phyloP scores from a whole-genome alignment of 805 yeast genomes.

The Spencermartinsiella europaea region DNA sequence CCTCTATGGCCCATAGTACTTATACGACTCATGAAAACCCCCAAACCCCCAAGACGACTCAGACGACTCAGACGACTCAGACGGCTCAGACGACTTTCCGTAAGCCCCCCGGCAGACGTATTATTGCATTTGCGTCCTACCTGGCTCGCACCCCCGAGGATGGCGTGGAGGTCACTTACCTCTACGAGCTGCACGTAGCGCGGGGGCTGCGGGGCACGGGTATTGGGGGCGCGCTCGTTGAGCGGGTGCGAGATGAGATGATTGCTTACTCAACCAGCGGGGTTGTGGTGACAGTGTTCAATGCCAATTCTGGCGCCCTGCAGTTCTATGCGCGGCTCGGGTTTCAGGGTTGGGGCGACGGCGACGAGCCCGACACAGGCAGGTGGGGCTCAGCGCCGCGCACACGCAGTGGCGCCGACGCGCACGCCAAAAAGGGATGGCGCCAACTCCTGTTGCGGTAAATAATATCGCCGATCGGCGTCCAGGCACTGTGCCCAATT shows the following conservation, averaged over 20 bases:
- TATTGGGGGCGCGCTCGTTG: slow-evolving; percentile 20
- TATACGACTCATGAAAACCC: too few relatives aligned
- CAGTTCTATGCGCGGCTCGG: slow-evolving; percentile 22
- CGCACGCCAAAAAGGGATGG: neutral
- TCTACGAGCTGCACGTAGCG: slow-evolving; percentile 28
- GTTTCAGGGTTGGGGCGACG: slow-evolving; percentile 10
- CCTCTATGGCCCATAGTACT: neutral
- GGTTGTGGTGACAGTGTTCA: slow-evolving; percentile 24
- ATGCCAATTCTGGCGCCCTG: slow-evolving; percentile 21
- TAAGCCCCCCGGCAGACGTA: neutral
- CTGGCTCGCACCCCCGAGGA: slow-evolving; percentile 1
- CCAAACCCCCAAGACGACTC: too few relatives aligned
- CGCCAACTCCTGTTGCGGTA: neutral
- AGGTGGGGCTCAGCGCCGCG: too few relatives aligned
- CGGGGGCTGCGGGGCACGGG: slow-evolving; percentile 18
- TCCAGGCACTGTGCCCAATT: too few relatives aligned
- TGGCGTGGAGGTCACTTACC: slow-evolving; percentile 12
- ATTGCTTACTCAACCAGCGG: neutral
- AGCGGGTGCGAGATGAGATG: slow-evolving; percentile 10
- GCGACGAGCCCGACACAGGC: slow-evolving; percentile 7
- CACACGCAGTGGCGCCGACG: too few relatives aligned
- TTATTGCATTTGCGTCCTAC: slow-evolving; percentile 23
- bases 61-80: too few relatives aligned
- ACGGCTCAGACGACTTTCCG: too few relatives aligned
- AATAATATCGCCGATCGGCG: too few relatives aligned